Base-by-base conservation (phyloP, 2,329 filamentous ascomycete species). In the Trichoderma aggressivum region DNA sequence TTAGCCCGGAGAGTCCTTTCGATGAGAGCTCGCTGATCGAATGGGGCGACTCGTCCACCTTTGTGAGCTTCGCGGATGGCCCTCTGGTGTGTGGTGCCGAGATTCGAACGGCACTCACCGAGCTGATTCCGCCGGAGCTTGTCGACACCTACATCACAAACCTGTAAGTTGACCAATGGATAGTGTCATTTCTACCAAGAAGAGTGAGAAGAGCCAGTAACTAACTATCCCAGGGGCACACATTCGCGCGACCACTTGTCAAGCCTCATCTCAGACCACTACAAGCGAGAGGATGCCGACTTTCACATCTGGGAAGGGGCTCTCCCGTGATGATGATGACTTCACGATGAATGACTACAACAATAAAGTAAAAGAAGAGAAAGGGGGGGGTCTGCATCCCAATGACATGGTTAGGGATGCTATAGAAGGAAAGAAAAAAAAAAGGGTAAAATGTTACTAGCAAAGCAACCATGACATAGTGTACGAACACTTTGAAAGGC, bases 141-240 rank as follows among this genome's bases (percentile, higher is more conserved):
- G 87, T 96, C 47, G 91, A 94, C 80, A 87, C 92, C 36, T 96
- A 96, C 79, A 93, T 97, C 75, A 97, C 94, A 21, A 97, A 97
- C 71, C 73, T 86, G 84, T 86, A 81, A 80, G 84, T 82, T n/a
- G 7, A 43, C 39, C 18, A 28, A 28, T 43, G 39, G 39, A 43
- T 43, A 43, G 10, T 43, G 1, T 2, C 7, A 3, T 10, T 10
- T 43, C 1, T 5, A 43, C 16, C n/a, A 43, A 43, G 39, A 10
- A 43, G 3, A 43, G 26, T 28, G 26, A 28, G 7, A 0, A 43
- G 39, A 26, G 32, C 11, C 7, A 5, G 12, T 32, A 10, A 14
- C 63, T 72, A 58, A 68, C 28, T 43, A 26, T 66, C 71, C 4
- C 72, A 91, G 89, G 74, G 90, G 90, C 36, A 88, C 88, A 34